Evolutionary conservation across 108 stramenopile genomes (phyloP).

Genomic region (Skeletonema marinoi): DNA sequence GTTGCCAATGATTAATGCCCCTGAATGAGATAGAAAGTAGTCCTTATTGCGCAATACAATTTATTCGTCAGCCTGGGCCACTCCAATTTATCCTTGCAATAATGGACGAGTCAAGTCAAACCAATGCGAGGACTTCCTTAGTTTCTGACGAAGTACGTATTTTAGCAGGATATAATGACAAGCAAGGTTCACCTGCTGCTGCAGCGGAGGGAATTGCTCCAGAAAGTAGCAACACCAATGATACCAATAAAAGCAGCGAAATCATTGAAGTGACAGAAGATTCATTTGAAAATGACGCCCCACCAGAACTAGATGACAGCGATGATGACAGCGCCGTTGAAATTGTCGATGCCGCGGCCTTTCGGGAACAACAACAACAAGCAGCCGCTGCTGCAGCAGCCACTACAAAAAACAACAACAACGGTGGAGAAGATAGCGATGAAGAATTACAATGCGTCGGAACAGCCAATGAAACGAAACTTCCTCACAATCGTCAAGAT

Average conservation of each 20-base stretch:
- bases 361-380: neutral
- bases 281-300: too few species aligned
- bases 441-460: constrained; percentile 32
- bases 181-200: neutral
- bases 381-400: constrained; percentile 1
- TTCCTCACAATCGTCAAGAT: constrained; percentile 40
- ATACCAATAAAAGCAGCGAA: neutral
- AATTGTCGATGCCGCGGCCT: neutral
- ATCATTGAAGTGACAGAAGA: neutral
- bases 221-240: neutral
- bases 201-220: too few species aligned
- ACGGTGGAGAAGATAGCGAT: neutral
- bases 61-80: too few species aligned
- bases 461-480: constrained; percentile 19
- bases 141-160: neutral
- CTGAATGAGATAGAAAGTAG: too few species aligned
- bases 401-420: neutral
- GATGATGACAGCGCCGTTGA: constrained; percentile 5
- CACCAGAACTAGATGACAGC: neutral
- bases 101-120: neutral
- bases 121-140: neutral
- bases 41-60: too few species aligned
- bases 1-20: too few species aligned
- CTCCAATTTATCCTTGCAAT: too few species aligned
- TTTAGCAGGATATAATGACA: neutral